Percentiles rank a stretch among this genome's conserved stretches.
Conservation (phyloP, 495 filamentous ascomycete species). For the Penicillium steckii region DNA sequence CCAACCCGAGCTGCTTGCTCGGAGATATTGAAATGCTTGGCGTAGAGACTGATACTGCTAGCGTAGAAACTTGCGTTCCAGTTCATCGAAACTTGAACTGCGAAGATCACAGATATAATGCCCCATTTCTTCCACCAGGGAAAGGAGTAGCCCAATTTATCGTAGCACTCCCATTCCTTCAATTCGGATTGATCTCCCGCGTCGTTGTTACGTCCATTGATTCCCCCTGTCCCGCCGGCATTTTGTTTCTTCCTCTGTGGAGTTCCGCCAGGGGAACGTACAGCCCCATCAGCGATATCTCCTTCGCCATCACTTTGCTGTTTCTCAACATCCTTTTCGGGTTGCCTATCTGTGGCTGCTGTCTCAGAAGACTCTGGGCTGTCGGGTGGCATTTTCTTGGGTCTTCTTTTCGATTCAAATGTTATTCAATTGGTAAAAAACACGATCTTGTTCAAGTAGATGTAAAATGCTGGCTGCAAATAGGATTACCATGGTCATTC, state of each 20-base stretch:
- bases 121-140: slow-evolving; percentile 71
- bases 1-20: slow-evolving; percentile 64
- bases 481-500: neutral
- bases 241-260: slow-evolving; percentile 11
- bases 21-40: slow-evolving; percentile 61
- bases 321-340: slow-evolving; percentile 24
- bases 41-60: slow-evolving; percentile 62
- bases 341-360: slow-evolving; percentile 5
- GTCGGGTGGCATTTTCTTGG: slow-evolving; percentile 10
- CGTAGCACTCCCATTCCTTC: slow-evolving; percentile 59
- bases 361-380: neutral
- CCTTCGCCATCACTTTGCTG: slow-evolving; percentile 7
- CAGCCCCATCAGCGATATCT: slow-evolving; percentile 2
- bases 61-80: slow-evolving; percentile 77
- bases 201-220: slow-evolving; percentile 41
- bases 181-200: slow-evolving; percentile 49
- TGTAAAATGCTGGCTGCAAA: neutral
- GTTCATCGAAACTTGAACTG: slow-evolving; percentile 81
- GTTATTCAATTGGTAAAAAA: neutral
- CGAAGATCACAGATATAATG: slow-evolving; percentile 71
- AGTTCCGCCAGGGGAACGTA: slow-evolving; percentile 14
- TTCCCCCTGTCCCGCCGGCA: slow-evolving; percentile 9
- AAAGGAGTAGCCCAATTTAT: slow-evolving; percentile 64
- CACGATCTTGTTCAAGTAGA: no score
- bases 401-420: neutral